Evolutionary conservation across 768 basidiomycete species (phyloP), one percentile per base, ranked within the genome.

Genomic region (Xanthoconium purpureum): DNA sequence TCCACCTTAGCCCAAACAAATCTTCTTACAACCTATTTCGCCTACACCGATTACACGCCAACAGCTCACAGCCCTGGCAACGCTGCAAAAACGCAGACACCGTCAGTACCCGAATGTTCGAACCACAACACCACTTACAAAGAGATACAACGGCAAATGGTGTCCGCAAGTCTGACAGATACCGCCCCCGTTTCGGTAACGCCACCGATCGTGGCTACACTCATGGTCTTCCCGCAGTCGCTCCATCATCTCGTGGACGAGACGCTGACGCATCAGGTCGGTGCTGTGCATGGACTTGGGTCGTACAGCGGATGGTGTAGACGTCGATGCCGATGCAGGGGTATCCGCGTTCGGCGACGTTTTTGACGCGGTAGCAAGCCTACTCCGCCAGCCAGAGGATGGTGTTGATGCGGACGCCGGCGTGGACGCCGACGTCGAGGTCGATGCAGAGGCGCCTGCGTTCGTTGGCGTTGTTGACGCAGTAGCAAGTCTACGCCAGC

Each of bases 211-310:
- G 4, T 76, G 71, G 12, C 56, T 17, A 54, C 87, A 88, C 3
- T 83, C 76, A 62, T 88, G 87, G 55, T 82, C 77, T 6, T 72
- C 68, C 10, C 82, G 69, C 39, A 88, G 70, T 5, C 72, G 55
- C 2, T 74, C 75, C 47, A 71, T 72, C 60, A 65, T 71, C 40
- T 69, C 61, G 13, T 39, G 61, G 3, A 79, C 68, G 47, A 68
- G 59, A 33, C 56, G 55, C 28, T 61, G 59, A 32, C 66, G 61
- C 47, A 10, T 40, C 14, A 44, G 3, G 37, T 60, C 47, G 2
- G 17, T 11, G 33, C 43, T 24, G 24, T 6, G 13, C 12, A 5
- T 5, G 14, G 54, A 24, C 18, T 44, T 54, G 43, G 58, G 50
- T 55, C 50, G 56, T n/a, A 6, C 13, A 38, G 46, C 9, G 20